phyloP scores from a whole-genome alignment of 139 green algal species.

The Tetraselmis striata region DNA sequence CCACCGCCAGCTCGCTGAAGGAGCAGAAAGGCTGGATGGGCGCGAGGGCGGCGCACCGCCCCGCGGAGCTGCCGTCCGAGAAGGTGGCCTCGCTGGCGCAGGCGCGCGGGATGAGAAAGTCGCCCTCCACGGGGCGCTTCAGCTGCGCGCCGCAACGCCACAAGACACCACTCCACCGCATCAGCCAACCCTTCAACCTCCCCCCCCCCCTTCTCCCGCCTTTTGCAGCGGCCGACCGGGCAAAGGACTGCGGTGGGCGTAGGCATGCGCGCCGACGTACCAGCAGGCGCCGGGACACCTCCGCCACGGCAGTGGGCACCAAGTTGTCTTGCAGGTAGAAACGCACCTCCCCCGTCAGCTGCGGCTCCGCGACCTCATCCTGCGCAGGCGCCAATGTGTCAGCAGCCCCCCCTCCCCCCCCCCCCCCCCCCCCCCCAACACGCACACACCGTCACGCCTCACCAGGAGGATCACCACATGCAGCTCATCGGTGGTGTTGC shows the following conservation, averaged over 20 bases:
- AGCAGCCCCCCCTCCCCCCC: too few species aligned
- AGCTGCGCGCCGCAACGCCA: background rate
- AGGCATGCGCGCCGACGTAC: too few species aligned
- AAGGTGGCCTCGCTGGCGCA: background rate
- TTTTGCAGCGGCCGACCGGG: too few species aligned
- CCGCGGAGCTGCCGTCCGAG: background rate
- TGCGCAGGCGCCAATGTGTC: background rate
- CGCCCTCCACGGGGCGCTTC: background rate
- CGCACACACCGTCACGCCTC: too few species aligned
- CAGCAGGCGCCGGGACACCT: background rate
- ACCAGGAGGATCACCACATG: too few species aligned
- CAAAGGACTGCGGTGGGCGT: too few species aligned
- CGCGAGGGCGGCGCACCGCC: background rate
- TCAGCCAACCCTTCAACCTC: too few species aligned
- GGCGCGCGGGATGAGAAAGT: background rate
- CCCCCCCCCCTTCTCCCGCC: too few species aligned
- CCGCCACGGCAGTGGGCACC: background rate
- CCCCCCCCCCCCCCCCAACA: too few species aligned
- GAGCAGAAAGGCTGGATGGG: background rate
- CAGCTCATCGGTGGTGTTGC: background rate
- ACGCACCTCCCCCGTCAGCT: background rate
- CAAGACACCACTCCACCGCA: background rate
- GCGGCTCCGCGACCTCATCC: background rate
- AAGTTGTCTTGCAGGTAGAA: background rate
- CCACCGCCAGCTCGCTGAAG: background rate